phyloP scores from a whole-genome alignment of 805 yeast genomes.

The Wickerhamiella azymoides region DNA sequence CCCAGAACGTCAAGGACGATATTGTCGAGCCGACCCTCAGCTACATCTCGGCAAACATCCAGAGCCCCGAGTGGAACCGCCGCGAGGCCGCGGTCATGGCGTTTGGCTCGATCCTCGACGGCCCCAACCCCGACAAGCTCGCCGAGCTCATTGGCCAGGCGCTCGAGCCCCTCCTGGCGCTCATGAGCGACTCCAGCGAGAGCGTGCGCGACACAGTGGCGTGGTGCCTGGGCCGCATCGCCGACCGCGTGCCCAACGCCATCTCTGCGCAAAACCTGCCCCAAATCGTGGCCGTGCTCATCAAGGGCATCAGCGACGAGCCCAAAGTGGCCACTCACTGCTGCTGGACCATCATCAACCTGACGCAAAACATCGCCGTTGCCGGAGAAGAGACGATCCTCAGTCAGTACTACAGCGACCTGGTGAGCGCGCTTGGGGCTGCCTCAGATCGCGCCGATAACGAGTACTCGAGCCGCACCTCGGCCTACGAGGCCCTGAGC shows the following conservation, averaged over 20 bases:
- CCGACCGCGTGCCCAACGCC: conserved; percentile 70
- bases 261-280: conserved; percentile 61
- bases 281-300: conserved; percentile 54
- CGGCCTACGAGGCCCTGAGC: conserved; percentile 91
- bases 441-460: conserved; percentile 65
- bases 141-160: conserved; percentile 66
- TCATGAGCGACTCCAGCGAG: conserved; percentile 60
- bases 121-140: conserved; percentile 68
- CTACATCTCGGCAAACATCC: conserved; percentile 68
- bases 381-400: conserved; percentile 42
- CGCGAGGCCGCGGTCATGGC: conserved; percentile 99
- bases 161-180: conserved; percentile 54
- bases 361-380: conserved; percentile 59
- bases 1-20: conserved; percentile 75
- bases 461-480: conserved; percentile 77
- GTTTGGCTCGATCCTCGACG: conserved; percentile 91
- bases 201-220: conserved; percentile 96
- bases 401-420: conserved; percentile 55
- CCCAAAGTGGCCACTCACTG: conserved; percentile 93
- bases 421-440: conserved; percentile 57
- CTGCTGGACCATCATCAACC: conserved; percentile 92
- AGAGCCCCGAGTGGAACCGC: conserved; percentile 55
- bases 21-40: conserved; percentile 74
- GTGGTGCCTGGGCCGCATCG: conserved; percentile 95
- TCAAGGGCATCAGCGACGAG: conserved; percentile 75